Percentiles rank a stretch among this genome's conserved stretches.
Conservation (phyloP, 1,284 basidiomycete genomes). For the Rhizoctonia solani region DNA sequence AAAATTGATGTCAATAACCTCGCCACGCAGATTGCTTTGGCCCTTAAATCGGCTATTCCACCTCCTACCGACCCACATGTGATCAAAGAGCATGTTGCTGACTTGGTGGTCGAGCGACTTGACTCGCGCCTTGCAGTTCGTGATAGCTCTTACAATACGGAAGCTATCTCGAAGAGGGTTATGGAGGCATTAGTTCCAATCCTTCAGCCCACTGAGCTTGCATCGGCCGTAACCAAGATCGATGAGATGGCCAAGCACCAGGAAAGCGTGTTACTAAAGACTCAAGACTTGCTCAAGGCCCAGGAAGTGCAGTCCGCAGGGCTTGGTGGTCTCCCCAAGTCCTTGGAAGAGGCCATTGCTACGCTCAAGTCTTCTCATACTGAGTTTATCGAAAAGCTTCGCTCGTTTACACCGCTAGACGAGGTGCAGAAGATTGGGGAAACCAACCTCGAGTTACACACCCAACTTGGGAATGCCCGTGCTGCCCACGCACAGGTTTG, state of each 20-base stretch:
- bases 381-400: conserved; percentile 57
- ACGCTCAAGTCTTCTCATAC: conserved; percentile 62
- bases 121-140: conserved; percentile 76
- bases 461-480: conserved; percentile 72
- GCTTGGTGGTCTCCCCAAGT: conserved; percentile 60
- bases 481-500: conserved; percentile 73
- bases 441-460: conserved; percentile 65
- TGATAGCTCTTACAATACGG: conserved; percentile 63
- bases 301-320: conserved; percentile 59
- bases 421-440: conserved; percentile 61
- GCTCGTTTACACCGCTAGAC: conserved; percentile 57
- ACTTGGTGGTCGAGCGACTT: conserved; percentile 78
- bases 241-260: conserved; percentile 46
- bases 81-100: conserved; percentile 82
- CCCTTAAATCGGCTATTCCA: conserved; percentile 68
- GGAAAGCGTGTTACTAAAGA: conserved; percentile 29
- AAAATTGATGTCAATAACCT: conserved; percentile 60
- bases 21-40: conserved; percentile 60
- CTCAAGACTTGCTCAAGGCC: conserved; percentile 48
- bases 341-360: conserved; percentile 58
- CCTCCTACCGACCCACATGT: conserved; percentile 73
- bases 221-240: conserved; percentile 45
- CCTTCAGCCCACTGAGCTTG: conserved; percentile 53
- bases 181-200: conserved; percentile 57
- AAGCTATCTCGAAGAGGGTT: conserved; percentile 56